Conservation (phyloP, 169 alveolate species). For the Babesia caballi region DNA sequence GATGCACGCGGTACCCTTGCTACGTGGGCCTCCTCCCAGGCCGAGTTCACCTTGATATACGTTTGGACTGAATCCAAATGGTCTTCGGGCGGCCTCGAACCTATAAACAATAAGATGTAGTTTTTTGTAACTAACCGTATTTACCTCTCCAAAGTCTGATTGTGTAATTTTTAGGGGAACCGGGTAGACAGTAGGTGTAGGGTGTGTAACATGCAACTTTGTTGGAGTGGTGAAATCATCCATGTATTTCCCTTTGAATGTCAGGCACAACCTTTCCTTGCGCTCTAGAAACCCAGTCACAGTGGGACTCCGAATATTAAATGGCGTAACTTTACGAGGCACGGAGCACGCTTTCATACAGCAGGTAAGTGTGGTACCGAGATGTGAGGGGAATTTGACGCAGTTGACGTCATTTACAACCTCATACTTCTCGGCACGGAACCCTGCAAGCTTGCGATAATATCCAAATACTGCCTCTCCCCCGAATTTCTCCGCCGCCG, state of each 20-base stretch:
- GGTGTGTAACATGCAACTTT: neutral
- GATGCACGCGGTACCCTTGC: too few species aligned
- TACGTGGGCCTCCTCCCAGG: too few species aligned
- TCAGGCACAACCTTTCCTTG: neutral
- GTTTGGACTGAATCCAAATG: slow-evolving; percentile 15
- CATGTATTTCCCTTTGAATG: neutral
- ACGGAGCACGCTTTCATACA: neutral
- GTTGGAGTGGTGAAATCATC: neutral
- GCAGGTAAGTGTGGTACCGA: slow-evolving; percentile 2
- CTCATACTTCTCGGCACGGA: neutral
- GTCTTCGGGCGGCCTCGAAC: neutral
- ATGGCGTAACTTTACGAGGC: neutral
- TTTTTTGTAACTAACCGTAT: neutral
- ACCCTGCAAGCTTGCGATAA: neutral
- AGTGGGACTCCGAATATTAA: neutral
- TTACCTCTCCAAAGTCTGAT: neutral
- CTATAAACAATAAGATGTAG: neutral
- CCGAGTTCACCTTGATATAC: neutral
- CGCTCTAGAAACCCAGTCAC: neutral
- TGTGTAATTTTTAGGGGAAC: neutral
- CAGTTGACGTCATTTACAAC: slow-evolving; percentile 26
- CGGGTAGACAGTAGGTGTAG: slow-evolving; percentile 13
- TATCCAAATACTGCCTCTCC: neutral
- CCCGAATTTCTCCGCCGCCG: neutral
- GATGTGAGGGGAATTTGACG: slow-evolving; percentile 24